Base-by-base conservation (phyloP, 257 asterid genomes). In the Rhazya stricta region DNA sequence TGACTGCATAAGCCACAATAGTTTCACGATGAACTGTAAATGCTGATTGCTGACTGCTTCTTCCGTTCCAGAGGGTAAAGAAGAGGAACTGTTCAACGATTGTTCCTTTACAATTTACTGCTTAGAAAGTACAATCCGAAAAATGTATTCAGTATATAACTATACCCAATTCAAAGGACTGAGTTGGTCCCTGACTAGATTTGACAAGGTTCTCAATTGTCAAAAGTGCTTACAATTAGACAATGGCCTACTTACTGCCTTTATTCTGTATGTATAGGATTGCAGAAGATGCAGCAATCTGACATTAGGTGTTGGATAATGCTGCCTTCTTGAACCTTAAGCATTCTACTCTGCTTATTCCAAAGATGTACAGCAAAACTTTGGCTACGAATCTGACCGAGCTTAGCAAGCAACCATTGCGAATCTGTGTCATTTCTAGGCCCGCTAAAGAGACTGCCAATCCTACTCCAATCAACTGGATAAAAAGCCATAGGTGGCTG, bases 391-490 rank as follows among this genome's bases (percentile, higher is more conserved):
- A 95, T 92, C 71, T 88, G 89, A 83, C 65, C 75, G 32, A 92
- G 86, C 73, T 91, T 91, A 1, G 82, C 87, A 6, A 77, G 13
- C 83, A 90, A 25, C 98, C 98, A 90, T 67, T 87, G 89, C 0
- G 86, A 79, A 66, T 87, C 94, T 48, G 82, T 77, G 72, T 74
- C 78, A 29, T 85, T 83, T 75, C 60, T 72, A 1, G 96, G 96
- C 68, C 96, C 92, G 25, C 78, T 79, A 46, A 92, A 95, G 1
- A 92, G 86, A 78, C 89, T 78, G 4, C 86, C 86, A 42, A 95
- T 85, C 57, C 73, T 84, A 68, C 88, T 89, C 99, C 99, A 94
- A 76, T 88, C 90, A 76, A 92, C 98, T 2, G 98, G 99, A 83
- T 95, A 95, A 80, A 95, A 95, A 2, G 98, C 96, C 83, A 54